Base-by-base conservation (phyloP, 805 yeast genomes). In the Candida sonorensis region DNA sequence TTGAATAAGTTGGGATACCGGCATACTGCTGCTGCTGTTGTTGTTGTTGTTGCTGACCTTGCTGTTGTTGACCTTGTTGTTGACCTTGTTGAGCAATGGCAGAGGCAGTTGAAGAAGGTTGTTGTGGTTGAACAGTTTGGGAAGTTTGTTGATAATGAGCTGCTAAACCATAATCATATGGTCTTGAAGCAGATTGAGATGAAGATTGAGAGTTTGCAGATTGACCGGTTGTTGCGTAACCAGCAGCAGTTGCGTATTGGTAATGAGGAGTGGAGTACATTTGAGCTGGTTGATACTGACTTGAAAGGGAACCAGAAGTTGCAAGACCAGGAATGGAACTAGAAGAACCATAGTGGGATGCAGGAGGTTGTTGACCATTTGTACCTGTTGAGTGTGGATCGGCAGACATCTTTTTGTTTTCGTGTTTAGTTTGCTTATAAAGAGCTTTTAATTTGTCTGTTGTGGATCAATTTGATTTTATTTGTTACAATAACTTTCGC, bases 251-350 rank as follows among this genome's bases (percentile, higher is more conserved):
- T 13, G 39, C 33, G 28, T 44, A 44, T 32, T 44, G 48, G 30
- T 44, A 44, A 29, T 41, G 48, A 13, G 48, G 48, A 22, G 38
- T 38, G 11, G 48, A 31, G 33, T 44, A 44, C 33, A 36, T 28
- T 29, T 33, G 36, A 14, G 17, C 29, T 8, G 31, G 17, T 30
- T 40, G 47, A 34, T 42, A 42, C 29, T 41, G 48, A 11, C 40
- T 38, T 14, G 45, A 36, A 20, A 33, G 36, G 8, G 29, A 14
- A n/a, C 36, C 32, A 11, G 45, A 34, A 27, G 40, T 30, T 7
- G 45, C 27, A 10, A 23, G n/a, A 7, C 26, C 26, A 6, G 48
- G 48, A 15, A 44, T 28, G 9, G 27, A 7, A 17, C 35, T 27
- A 16, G 40, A 36, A 9, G 40, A 12, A n/a, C 16, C 33, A 27